Percentiles rank a stretch among this genome's conserved stretches.
These are phyloP conservation scores for Leucaena leucocephala DNA, from an alignment of 306 rosid species.

Conservation along the genomic window DNA sequence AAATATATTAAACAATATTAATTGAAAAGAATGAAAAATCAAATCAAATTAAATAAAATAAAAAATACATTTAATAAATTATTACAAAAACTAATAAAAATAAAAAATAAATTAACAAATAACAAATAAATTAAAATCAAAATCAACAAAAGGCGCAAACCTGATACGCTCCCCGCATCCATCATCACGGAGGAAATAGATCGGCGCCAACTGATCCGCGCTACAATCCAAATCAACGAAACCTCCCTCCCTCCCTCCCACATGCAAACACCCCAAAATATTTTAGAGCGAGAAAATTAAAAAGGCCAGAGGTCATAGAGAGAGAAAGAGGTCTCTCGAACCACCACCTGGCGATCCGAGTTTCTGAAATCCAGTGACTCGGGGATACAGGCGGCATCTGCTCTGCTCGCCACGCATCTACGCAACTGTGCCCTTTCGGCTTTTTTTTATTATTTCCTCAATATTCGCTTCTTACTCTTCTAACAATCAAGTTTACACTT, in stretches of 20 bases:
- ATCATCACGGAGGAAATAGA: conserved; percentile 1
- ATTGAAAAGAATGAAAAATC: too few species aligned
- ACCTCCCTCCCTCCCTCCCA: conserved; percentile 2
- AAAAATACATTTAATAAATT: too few species aligned
- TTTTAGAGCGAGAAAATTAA: background rate
- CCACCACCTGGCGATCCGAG: conserved; percentile 30
- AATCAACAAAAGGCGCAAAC: background rate
- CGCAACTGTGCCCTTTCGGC: background rate
- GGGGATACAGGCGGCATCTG: conserved; percentile 36
- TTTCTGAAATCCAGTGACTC: conserved; percentile 30
- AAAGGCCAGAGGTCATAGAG: background rate
- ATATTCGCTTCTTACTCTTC: background rate
- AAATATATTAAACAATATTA: background rate
- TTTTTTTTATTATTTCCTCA: background rate
- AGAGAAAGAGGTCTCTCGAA: background rate
- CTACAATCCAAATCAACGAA: conserved; percentile 30
- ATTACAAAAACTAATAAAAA: too few species aligned
- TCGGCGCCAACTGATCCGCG: conserved; percentile 20
- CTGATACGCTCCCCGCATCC: background rate
- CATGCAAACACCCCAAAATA: background rate
- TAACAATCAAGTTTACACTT: background rate
- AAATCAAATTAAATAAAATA: too few species aligned
- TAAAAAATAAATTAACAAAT: too few species aligned
- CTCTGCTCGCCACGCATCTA: conserved; percentile 38
- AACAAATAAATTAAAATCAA: background rate